phyloP scores from a whole-genome alignment of 202 grass and related monocot genomes.

The Setaria italica region DNA sequence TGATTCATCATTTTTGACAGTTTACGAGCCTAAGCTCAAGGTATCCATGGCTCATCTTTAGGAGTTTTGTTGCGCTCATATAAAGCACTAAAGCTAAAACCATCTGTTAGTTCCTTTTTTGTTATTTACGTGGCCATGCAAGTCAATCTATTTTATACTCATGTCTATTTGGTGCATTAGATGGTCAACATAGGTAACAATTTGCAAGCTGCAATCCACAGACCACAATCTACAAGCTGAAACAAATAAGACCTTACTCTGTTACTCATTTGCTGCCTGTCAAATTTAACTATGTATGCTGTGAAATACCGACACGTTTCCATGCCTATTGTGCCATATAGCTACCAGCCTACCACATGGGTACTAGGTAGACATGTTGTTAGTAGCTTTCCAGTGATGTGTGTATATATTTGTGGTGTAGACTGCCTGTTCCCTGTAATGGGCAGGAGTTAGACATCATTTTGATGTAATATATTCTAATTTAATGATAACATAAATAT shows the following conservation, averaged over 20 bases:
- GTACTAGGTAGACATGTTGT: neutral
- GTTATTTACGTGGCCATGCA: slow-evolving; percentile 5
- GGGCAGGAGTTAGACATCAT: slow-evolving; percentile 6
- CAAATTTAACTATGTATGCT: slow-evolving; percentile 17
- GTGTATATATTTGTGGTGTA: slow-evolving; percentile 1
- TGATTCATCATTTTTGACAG: slow-evolving; percentile 77
- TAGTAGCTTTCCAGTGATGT: slow-evolving; percentile 23
- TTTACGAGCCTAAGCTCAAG: slow-evolving; percentile 96
- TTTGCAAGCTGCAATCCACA: neutral
- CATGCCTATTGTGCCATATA: slow-evolving; percentile 1
- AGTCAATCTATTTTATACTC: slow-evolving; percentile 20
- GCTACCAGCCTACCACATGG: neutral
- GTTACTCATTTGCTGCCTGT: neutral
- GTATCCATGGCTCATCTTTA: slow-evolving; percentile 44
- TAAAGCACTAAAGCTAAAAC: neutral
- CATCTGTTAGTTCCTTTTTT: slow-evolving; percentile 12
- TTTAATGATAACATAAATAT: slow-evolving; percentile 25
- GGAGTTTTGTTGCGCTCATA: slow-evolving; percentile 16
- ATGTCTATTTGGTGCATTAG: slow-evolving; percentile 27
- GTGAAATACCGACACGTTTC: slow-evolving; percentile 4
- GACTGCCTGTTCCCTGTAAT: slow-evolving; percentile 29
- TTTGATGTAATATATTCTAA: slow-evolving; percentile 10
- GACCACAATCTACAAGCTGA: neutral
- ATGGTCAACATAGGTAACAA: slow-evolving; percentile 10
- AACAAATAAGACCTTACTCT: neutral